Conservation (phyloP, 306 rosid genomes). For the Cicer pinnatifidum region DNA sequence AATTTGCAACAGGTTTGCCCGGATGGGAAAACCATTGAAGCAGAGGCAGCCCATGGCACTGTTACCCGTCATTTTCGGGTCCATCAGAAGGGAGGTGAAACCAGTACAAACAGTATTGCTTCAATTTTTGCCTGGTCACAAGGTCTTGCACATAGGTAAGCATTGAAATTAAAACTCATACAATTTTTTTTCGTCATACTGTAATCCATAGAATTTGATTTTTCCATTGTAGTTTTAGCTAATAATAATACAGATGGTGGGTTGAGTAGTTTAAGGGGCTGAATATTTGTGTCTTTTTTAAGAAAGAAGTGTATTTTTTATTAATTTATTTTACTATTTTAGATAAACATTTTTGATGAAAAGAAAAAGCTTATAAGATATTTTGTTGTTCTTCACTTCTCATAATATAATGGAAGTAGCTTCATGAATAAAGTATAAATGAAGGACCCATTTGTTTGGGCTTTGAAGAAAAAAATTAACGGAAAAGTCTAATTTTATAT, state of each 20-base stretch:
- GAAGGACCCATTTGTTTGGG: background rate
- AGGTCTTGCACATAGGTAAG: slow-evolving; percentile 90
- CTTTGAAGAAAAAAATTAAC: too few relatives aligned
- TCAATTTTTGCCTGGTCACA: slow-evolving; percentile 97
- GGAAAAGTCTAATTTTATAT: too few relatives aligned
- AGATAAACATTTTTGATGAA: background rate
- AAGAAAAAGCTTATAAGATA: background rate
- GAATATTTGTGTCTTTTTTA: background rate
- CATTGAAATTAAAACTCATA: slow-evolving; percentile 23
- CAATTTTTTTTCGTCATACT: background rate
- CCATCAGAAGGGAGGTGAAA: slow-evolving; percentile 97
- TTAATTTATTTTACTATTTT: background rate
- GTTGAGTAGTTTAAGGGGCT: slow-evolving; percentile 17
- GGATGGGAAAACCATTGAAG: slow-evolving; percentile 95
- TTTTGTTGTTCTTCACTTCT: background rate
- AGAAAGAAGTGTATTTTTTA: background rate
- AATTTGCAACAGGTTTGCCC: slow-evolving; percentile 75
- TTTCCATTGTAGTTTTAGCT: slow-evolving; percentile 24
- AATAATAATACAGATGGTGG: slow-evolving; percentile 2
- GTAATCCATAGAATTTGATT: background rate
- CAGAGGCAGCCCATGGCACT: slow-evolving; percentile 98
- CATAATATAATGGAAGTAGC: background rate
- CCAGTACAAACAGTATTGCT: slow-evolving; percentile 98
- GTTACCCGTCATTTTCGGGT: slow-evolving; percentile 92
- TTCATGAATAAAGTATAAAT: background rate